These are phyloP conservation scores for Micractinium sp. DNA, from an alignment of 139 green algal species.

Conservation along the genomic window DNA sequence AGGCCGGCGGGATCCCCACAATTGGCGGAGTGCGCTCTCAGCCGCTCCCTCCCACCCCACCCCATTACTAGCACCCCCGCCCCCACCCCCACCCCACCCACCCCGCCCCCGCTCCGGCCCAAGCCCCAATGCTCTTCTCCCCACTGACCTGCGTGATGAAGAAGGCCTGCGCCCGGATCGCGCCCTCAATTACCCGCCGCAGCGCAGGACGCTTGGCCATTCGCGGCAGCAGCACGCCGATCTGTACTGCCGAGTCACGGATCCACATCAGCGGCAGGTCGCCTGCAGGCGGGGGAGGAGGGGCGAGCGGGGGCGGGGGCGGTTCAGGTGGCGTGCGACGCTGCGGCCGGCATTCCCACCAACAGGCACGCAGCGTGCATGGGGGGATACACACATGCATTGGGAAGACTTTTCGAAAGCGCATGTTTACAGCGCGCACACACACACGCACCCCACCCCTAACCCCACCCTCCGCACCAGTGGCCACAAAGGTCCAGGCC, in stretches of 20 bases:
- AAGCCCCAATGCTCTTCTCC: not conserved
- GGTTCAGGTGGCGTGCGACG: not conserved
- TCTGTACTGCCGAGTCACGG: slow-evolving; percentile 63
- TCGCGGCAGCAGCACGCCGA: slow-evolving; percentile 61
- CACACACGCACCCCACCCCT: not conserved
- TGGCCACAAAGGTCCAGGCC: slow-evolving; percentile 22
- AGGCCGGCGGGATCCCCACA: too few species aligned
- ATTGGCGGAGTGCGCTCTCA: too few species aligned
- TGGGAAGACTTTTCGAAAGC: not conserved
- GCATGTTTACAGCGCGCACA: not conserved
- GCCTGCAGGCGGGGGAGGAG: slow-evolving; percentile 13
- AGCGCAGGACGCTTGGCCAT: slow-evolving; percentile 48
- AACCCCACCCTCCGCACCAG: not conserved
- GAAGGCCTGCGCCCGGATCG: slow-evolving; percentile 52
- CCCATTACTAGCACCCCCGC: too few species aligned
- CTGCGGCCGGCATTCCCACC: not conserved
- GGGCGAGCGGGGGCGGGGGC: not conserved
- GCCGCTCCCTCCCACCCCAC: too few species aligned
- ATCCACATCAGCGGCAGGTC: slow-evolving; percentile 69
- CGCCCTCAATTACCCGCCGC: slow-evolving; percentile 50
- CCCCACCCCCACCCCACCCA: too few species aligned
- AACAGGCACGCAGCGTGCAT: not conserved
- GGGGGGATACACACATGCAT: too few species aligned
- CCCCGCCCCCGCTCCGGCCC: too few species aligned
- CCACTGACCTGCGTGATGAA: slow-evolving; percentile 58